Evolutionary conservation across 108 stramenopile species (phyloP), one percentile per base, ranked within the genome.

Genomic region (Pseudonitzschia multistriata): DNA sequence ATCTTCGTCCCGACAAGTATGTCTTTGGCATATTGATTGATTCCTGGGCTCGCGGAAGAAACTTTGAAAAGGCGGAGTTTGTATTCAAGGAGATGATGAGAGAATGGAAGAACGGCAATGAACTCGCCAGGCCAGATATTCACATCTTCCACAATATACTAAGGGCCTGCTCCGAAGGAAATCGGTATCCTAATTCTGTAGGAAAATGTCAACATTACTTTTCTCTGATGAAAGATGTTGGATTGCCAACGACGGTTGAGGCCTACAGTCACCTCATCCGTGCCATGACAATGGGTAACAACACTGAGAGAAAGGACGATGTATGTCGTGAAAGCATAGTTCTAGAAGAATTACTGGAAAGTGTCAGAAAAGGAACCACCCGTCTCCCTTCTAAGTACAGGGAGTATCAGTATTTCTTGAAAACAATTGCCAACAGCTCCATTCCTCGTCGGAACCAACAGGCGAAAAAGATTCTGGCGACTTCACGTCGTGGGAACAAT

Each of bases 11-110:
- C 29, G 75, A 76, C 48, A 7, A 15, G 36, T 68, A 68, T 25
- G 55, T 70, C 15, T 76, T 63, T 47, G 62, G 68, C 37, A 61
- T 57, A 27, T 0, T 66, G n/a, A 70, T 76, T 53, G 64, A 70
- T 48, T 70, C 75, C 21, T 75, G 65, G 61, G 61, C 74, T 1
- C 57, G 57, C 3, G 33, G 34, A n/a, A 36, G 21, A 7, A 29
- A 59, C 31, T 15, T 64, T 1, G 53, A n/a, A 13, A 63, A 66
- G 34, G 40, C 40, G 13, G 61, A 70, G 40, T 29, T 54, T 21
- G 25, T 76, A 24, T 76, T 76, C 30, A 63, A 56, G 21, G 29
- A 39, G 33, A 76, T 76, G 75, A 37, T 66, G 49, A 40, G 55
- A 10, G 69, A 70, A 27, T 76, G 49, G 36, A 54, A 37, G 30